Evolutionary conservation across 129 eudicot species (phyloP), one percentile per base, ranked within the genome.

Genomic region (Ambrosia trifida): DNA sequence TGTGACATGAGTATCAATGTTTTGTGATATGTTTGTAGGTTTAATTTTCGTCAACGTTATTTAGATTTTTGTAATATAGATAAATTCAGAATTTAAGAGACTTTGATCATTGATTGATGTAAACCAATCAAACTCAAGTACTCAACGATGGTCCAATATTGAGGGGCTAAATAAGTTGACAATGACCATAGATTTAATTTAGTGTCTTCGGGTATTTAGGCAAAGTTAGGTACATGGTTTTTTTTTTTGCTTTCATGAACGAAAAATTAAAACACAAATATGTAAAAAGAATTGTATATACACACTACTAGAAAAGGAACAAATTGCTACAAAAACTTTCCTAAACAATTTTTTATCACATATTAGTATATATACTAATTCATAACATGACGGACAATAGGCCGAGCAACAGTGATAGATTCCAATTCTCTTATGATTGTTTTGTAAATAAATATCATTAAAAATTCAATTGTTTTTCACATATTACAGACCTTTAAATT

Each of bases 131-230:
- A 72, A 58, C 68, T 59, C 68, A 44, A 58, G 43, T 58, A 58
- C 68, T 59, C 68, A 44, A 58, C 9, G 68, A 72, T 72, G 32
- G 67, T 43, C 58, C 68, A 19, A 57, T 72, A 32, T 43, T 32
- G 32, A 58, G 66, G 43, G 20, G 65, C 43, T 32, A 59, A 9
- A 14, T 12, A 30, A 14, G 43, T 13, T 13, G 19, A 59, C 41
- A 59, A 31, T 31, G 19, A 59, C 65, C 65, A 59, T 4, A 58
- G 65, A 31, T 32, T 59, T 59, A 5, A 59, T 59, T 31, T 59
- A 59, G 31, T 31, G 43, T 59, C 43, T 30, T 59, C 11, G 43
- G 43, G 19, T 30, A 59, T 59, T 31, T 59, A 30, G 65, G 65
- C 65, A 59, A 59, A 59, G 41, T 59, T 59, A 59, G 65, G 65